phyloP scores from a whole-genome alignment of 2,329 filamentous ascomycete genomes.

The Nemania sp. region DNA sequence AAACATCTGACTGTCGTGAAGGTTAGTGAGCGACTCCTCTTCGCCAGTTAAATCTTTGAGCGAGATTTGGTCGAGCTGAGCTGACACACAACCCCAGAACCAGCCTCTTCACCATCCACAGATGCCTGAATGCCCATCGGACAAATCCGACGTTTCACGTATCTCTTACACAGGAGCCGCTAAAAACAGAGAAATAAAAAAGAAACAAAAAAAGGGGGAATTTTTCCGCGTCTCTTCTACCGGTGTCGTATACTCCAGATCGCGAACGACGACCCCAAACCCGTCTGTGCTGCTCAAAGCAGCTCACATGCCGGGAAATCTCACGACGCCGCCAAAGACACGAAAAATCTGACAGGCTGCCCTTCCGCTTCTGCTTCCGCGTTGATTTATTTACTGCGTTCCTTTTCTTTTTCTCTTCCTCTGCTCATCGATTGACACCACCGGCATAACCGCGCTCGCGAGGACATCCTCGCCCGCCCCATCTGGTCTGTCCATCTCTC shows the following conservation, averaged over 20 bases:
- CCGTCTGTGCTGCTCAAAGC: no score
- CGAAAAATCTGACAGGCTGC: neutral
- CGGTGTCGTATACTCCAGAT: no score
- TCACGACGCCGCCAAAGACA: neutral
- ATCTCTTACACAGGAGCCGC: neutral
- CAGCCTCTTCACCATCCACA: neutral
- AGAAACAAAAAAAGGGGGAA: no score
- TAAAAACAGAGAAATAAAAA: no score
- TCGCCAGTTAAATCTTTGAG: no score
- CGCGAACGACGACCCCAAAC: no score
- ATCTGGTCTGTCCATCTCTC: neutral
- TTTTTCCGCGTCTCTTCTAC: no score
- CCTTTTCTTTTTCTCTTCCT: neutral
- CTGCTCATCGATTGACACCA: neutral
- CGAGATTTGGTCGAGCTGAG: neutral
- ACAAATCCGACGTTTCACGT: neutral
- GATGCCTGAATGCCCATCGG: neutral
- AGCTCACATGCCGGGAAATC: no score
- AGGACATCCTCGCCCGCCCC: neutral
- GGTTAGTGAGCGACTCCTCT: neutral
- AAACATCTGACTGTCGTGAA: neutral
- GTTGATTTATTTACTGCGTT: neutral
- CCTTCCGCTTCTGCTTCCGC: neutral
- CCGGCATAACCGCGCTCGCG: neutral
- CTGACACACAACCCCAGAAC: neutral